These are phyloP conservation scores for Apiospora saccharicola DNA, from an alignment of 2,329 filamentous ascomycete genomes.

Conservation along the genomic window DNA sequence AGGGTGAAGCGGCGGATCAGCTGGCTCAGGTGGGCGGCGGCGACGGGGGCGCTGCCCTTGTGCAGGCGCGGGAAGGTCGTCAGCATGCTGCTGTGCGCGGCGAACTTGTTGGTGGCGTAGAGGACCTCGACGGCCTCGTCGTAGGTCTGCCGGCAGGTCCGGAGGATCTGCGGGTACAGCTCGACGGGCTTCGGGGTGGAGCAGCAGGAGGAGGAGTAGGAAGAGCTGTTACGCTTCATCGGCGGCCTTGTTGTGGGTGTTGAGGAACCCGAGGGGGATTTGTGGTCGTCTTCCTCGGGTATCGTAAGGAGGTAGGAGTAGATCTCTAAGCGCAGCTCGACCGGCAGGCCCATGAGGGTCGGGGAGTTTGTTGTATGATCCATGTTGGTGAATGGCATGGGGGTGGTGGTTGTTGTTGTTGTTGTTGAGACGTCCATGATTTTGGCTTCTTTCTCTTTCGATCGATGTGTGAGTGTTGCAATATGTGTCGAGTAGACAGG, in stretches of 20 bases:
- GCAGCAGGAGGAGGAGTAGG: conserved; percentile 13
- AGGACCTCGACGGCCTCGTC: conserved; percentile 50
- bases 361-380: conserved; percentile 15
- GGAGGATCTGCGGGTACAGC: conserved; percentile 50
- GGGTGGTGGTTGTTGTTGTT: not conserved
- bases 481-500: not conserved
- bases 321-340: conserved; percentile 56
- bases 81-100: conserved; percentile 50
- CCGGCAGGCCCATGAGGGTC: conserved; percentile 49
- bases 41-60: conserved; percentile 37
- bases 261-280: conserved; percentile 28
- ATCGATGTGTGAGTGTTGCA: not conserved
- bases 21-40: conserved; percentile 35
- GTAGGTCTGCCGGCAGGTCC: conserved; percentile 50
- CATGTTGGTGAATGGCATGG: not conserved
- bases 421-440: not conserved
- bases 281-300: conserved; percentile 32
- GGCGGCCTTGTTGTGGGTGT: conserved; percentile 24
- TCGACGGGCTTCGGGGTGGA: conserved; percentile 36
- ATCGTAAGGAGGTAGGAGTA: conserved; percentile 52
- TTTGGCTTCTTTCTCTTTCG: not conserved
- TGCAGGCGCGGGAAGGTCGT: conserved; percentile 50
- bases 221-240: not conserved
- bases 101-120: conserved; percentile 53
- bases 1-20: conserved; percentile 50